Percentiles rank a stretch among this genome's conserved stretches.
Evolutionary conservation across 1,284 basidiomycete genomes (phyloP).

Genomic region (Ustanciosporium gigantosporum): DNA sequence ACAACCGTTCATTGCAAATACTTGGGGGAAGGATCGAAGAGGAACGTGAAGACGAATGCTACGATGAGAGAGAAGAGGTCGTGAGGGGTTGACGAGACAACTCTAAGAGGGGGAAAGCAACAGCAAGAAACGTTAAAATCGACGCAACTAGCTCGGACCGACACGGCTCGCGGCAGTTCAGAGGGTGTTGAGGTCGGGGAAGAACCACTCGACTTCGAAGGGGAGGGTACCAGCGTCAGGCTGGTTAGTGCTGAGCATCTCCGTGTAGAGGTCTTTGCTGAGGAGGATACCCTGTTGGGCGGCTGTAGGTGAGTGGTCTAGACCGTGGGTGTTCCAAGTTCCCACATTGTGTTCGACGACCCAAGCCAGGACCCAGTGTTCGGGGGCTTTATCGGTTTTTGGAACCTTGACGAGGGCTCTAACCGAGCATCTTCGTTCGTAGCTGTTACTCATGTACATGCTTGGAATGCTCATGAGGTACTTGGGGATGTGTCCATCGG

Average conservation of each 20-base stretch:
- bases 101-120: too few species aligned
- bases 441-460: conserved; percentile 36
- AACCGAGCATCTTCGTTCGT: conserved; percentile 35
- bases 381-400: conserved; percentile 15
- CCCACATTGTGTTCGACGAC: conserved; percentile 19
- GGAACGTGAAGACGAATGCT: too few species aligned
- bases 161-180: too few species aligned
- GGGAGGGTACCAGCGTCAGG: conserved; percentile 1
- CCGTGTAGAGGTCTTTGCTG: conserved; percentile 14
- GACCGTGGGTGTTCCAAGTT: conserved; percentile 4
- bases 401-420: conserved; percentile 34
- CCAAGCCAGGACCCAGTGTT: conserved; percentile 23
- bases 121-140: too few species aligned
- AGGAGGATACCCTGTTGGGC: conserved; percentile 13
- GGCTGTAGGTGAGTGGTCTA: not conserved
- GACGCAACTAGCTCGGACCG: too few species aligned
- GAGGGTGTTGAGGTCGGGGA: conserved; percentile 34
- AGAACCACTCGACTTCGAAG: conserved; percentile 26
- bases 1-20: too few species aligned
- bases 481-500: conserved; percentile 1
- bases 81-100: too few species aligned
- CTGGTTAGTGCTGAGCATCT: conserved; percentile 20
- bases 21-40: too few species aligned
- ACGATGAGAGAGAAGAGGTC: too few species aligned
- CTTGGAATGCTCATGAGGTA: conserved; percentile 16